Percentiles rank a stretch among this genome's conserved stretches.
Conservation (phyloP, 768 basidiomycete genomes). For the Crassisporium funariophilum region DNA sequence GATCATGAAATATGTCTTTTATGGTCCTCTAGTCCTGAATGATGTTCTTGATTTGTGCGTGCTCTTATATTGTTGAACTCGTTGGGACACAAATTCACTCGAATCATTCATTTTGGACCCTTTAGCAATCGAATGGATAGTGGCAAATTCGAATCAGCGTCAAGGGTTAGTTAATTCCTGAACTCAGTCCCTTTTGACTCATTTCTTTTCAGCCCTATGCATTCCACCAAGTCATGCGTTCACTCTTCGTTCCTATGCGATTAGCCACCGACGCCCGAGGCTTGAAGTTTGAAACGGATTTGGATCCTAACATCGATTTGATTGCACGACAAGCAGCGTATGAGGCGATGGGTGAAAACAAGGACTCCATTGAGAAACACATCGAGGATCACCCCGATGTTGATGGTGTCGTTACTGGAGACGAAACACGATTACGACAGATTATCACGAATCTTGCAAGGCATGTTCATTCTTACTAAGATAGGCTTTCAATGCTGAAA, state of each 20-base stretch:
- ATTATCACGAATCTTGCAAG: slow-evolving; percentile 85
- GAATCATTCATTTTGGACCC: background rate
- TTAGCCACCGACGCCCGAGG: slow-evolving; percentile 68
- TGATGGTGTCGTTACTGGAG: slow-evolving; percentile 77
- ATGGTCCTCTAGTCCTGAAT: slow-evolving; percentile 55
- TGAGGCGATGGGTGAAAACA: slow-evolving; percentile 56
- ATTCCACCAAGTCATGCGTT: slow-evolving; percentile 78
- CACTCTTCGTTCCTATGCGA: slow-evolving; percentile 68
- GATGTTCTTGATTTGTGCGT: slow-evolving; percentile 81
- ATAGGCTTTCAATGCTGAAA: background rate
- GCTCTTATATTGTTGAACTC: slow-evolving; percentile 1
- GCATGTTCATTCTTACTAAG: slow-evolving; percentile 31
- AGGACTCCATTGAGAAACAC: slow-evolving; percentile 41
- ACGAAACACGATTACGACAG: slow-evolving; percentile 81
- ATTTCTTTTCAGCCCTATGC: slow-evolving; percentile 55
- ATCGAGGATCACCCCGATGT: slow-evolving; percentile 49
- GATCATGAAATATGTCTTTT: slow-evolving; percentile 3
- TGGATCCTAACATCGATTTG: slow-evolving; percentile 73
- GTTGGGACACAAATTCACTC: background rate
- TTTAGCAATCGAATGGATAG: slow-evolving; percentile 83
- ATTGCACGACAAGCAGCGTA: slow-evolving; percentile 62
- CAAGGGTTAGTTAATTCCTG: slow-evolving; percentile 38
- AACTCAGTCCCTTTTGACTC: slow-evolving; percentile 5
- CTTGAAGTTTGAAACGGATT: slow-evolving; percentile 64
- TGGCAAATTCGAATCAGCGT: slow-evolving; percentile 75